These are phyloP conservation scores for Plasmodium ovale DNA, from an alignment of 169 alveolate genomes.

Conservation along the genomic window DNA sequence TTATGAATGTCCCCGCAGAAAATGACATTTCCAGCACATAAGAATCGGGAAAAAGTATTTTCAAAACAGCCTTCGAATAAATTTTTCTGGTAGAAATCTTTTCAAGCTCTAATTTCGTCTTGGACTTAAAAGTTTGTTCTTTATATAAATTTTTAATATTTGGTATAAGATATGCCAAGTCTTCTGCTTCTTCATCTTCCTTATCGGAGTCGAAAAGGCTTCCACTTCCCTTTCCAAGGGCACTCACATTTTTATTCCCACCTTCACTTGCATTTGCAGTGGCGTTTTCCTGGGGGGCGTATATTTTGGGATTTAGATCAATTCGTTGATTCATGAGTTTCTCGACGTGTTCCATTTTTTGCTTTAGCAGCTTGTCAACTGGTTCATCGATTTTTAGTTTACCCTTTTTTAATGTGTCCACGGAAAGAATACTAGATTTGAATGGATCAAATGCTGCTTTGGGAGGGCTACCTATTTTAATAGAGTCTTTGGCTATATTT, in stretches of 20 bases:
- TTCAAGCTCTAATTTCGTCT: slow-evolving; percentile 49
- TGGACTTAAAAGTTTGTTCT: slow-evolving; percentile 67
- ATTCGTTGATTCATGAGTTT: slow-evolving; percentile 45
- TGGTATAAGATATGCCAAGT: slow-evolving; percentile 37
- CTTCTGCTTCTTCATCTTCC: slow-evolving; percentile 35
- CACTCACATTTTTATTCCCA: background rate
- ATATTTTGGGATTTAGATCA: slow-evolving; percentile 66
- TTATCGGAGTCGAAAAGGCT: slow-evolving; percentile 12
- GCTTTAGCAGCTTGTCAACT: slow-evolving; percentile 23
- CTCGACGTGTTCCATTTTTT: slow-evolving; percentile 56
- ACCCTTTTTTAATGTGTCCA: slow-evolving; percentile 45
- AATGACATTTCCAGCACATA: slow-evolving; percentile 68
- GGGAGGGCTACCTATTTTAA: slow-evolving; percentile 23
- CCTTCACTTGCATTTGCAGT: background rate
- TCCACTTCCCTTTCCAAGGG: background rate
- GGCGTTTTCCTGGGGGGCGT: background rate
- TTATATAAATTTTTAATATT: slow-evolving; percentile 38
- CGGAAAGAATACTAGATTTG: slow-evolving; percentile 39
- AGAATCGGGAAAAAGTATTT: slow-evolving; percentile 61
- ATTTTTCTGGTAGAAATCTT: slow-evolving; percentile 47
- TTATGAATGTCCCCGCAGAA: slow-evolving; percentile 47
- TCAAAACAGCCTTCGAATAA: slow-evolving; percentile 50
- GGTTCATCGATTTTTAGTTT: slow-evolving; percentile 30
- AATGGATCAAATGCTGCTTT: slow-evolving; percentile 42
- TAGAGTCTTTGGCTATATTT: slow-evolving; percentile 20